Evolutionary conservation across 1,284 basidiomycete genomes (phyloP), one percentile per base, ranked within the genome.

Genomic region (Sporisorium iseilematis-ciliati): DNA sequence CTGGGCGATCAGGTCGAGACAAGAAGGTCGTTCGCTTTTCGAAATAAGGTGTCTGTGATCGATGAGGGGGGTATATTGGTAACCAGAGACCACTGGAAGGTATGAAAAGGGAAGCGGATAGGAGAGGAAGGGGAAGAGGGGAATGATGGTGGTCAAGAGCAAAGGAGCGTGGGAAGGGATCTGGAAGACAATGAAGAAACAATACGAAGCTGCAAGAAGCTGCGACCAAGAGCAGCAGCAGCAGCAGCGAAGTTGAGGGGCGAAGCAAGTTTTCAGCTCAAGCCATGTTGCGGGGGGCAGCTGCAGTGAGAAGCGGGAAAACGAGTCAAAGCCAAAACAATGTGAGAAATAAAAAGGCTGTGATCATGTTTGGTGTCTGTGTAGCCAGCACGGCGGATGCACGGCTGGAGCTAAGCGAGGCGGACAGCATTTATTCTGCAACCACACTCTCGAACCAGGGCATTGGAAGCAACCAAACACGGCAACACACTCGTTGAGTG

Each of bases 301-400:
- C 48, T 31, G 29, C 48, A 31, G 26, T 2, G 2, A 8, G 26
- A 33, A 20, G n/a, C 48, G 35, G 35, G 35, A 49, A 49, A 49
- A 33, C 48, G 35, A 38, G 35, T 38, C 35, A 31, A 49, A 49
- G 29, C 29, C 48, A 49, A 49, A 49, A 49, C 18, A 29, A 49
- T 29, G 18, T 48, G 25, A 14, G n/a, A 7, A 23, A 4, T 14
- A 48, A n/a, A 48, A 45, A 25, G 25, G 43, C 43, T n/a, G n/a
- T n/a, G n/a, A n/a, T n/a, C n/a, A 45, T 23, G 42, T 20, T 45
- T 43, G 33, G 33, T 35, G 33, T 7, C 7, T 8, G 33, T 35
- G 12, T 43, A 14, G 48, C 48, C 48, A 49, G 48, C 48, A 29
- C 26, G 48, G 18, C 48, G 31, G 31, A 26, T 49, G 48, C 48